Evolutionary conservation across 305 asterid species (phyloP).

Genomic region (Coffea humblotiana): DNA sequence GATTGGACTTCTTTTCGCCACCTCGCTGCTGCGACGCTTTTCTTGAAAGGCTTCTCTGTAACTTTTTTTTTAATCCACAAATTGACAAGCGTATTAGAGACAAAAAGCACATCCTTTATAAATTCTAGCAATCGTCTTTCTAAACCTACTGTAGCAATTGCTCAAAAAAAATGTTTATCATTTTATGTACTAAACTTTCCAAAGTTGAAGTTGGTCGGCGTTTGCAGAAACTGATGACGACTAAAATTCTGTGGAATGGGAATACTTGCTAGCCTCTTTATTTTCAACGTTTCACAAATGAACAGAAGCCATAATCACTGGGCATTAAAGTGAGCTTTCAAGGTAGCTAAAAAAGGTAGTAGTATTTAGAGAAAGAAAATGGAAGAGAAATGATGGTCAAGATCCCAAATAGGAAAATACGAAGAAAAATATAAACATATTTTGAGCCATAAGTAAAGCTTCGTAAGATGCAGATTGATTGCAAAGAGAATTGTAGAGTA

Average conservation of each 20-base stretch:
- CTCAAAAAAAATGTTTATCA: background rate
- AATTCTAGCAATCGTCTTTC: background rate
- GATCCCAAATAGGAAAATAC: background rate
- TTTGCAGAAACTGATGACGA: background rate
- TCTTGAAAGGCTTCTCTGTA: slow-evolving; percentile 68
- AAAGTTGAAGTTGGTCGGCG: background rate
- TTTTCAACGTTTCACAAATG: too few relatives aligned
- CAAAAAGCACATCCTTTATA: background rate
- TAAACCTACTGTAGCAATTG: background rate
- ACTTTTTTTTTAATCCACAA: slow-evolving; percentile 19
- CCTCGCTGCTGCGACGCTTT: slow-evolving; percentile 50
- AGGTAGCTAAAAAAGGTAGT: too few relatives aligned
- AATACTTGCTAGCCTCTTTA: too few relatives aligned
- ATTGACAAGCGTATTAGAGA: background rate
- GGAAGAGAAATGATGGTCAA: too few relatives aligned
- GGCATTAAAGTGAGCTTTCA: too few relatives aligned
- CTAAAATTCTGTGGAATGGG: background rate
- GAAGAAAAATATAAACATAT: too few relatives aligned
- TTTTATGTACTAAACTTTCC: background rate
- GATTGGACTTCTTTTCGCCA: slow-evolving; percentile 43
- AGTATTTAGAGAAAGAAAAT: too few relatives aligned
- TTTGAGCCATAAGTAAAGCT: background rate
- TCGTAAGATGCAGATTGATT: background rate
- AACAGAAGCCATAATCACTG: too few relatives aligned
- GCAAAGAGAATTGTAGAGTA: background rate